Evolutionary conservation across 139 green algal species (phyloP), one percentile per base, ranked within the genome.

Genomic region (Chlamydomonas incerta): DNA sequence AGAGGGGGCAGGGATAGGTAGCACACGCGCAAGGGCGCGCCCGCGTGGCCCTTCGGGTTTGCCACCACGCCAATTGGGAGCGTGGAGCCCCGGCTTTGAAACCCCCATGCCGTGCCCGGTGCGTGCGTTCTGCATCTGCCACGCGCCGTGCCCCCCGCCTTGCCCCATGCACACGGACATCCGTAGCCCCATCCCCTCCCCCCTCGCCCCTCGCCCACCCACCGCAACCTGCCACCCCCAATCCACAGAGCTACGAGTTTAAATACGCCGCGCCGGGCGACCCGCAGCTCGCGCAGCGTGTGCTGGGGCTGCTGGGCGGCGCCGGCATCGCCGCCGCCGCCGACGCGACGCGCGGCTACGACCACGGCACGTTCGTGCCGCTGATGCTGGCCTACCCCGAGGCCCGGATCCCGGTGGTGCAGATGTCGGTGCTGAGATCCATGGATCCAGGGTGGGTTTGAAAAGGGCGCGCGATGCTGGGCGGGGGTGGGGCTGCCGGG

Each of bases 281-380:
- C 46, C 92, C 94, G 0, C 17, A 85, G 47, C 70, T 97, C 31
- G 94, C 92, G 23, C 41, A 87, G 17, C 73, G 77, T 0, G 90
- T 87, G 28, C 68, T 82, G 29, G 31, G 81, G 29, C 88, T 97
- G 67, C 87, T 97, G 34, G 87, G 74, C 8, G 50, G 21, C 5
- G 89, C 81, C 17, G 91, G 91, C 34, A 90, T 97, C 57, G 35
- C 79, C 28, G 79, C 72, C 31, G n/a, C 29, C 11, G 37, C 81
- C 6, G 93, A 97, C 58, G 9, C 52, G 0, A 74, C 70, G 23
- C 87, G 94, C 9, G 95, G 92, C 1, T 92, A 88, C n/a, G 95
- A 98, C 79, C 95, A 98, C 60, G 95, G 94, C 47, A 91, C 75
- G 8, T 98, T 97, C 86, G 91, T 98, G 11, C 95, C 95, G 2